These are phyloP conservation scores for Pleoardoris graminearum DNA, from an alignment of 2,329 filamentous ascomycete genomes.

Conservation along the genomic window DNA sequence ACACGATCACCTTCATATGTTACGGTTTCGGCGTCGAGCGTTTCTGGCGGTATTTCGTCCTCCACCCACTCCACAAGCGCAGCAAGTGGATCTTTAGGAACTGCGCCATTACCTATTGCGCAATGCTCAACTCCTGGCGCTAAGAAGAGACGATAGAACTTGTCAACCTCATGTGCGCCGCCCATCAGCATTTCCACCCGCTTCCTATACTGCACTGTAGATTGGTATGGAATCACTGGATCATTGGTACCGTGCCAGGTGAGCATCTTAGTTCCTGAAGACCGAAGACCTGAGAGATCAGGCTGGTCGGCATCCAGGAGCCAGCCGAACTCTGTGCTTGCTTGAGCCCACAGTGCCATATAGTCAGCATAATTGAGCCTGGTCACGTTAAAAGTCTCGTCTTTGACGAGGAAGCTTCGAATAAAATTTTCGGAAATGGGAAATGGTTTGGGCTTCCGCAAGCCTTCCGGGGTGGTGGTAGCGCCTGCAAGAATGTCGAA, in stretches of 20 bases:
- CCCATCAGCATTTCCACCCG: conserved; percentile 31
- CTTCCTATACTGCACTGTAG: conserved; percentile 28
- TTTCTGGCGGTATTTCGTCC: conserved; percentile 26
- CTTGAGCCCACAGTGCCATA: conserved; percentile 23
- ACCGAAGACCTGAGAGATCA: conserved; percentile 27
- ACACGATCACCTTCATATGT: conserved; percentile 22
- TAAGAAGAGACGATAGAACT: conserved; percentile 38
- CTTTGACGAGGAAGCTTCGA: conserved; percentile 19
- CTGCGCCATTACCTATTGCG: conserved; percentile 21
- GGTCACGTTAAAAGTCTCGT: conserved; percentile 18
- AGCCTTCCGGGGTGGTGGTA: conserved; percentile 16
- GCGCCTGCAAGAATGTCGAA: conserved; percentile 20
- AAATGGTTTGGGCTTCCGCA: conserved; percentile 22
- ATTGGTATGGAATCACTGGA: conserved; percentile 29
- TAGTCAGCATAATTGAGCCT: conserved; percentile 20
- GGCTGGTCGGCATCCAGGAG: conserved; percentile 28
- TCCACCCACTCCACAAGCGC: conserved; percentile 38
- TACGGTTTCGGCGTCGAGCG: conserved; percentile 23
- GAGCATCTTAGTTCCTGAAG: conserved; percentile 31
- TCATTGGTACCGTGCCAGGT: conserved; percentile 37
- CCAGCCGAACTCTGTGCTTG: conserved; percentile 24
- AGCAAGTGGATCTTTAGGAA: conserved; percentile 24
- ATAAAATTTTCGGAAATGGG: conserved; percentile 24
- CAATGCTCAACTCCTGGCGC: conserved; percentile 37
- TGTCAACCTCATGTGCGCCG: conserved; percentile 25